Evolutionary conservation across 805 yeast genomes (phyloP), one percentile per base, ranked within the genome.

Genomic region (Barnettozyma wickerhamii): DNA sequence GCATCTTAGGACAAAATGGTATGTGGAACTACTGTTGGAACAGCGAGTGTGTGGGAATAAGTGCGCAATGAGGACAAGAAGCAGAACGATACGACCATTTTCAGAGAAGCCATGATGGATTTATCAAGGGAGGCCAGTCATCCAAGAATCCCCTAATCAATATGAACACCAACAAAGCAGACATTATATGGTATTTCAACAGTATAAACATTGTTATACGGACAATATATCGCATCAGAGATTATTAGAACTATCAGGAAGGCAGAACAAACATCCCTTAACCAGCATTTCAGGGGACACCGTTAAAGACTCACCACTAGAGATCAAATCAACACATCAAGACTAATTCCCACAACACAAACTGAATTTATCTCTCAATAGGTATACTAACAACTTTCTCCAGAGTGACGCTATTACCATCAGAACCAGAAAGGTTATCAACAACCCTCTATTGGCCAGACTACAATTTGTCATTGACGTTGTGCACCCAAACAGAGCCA

Each of bases 401-500:
- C 62, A 85, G 96, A 85, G 95, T 84, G 99, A 93, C 95, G 90
- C 98, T 72, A 90, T 93, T 77, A 93, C 99, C 68, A 86, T 93
- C 81, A 91, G 98, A 84, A 91, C 98, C 73, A 85, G 98, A 84
- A 91, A 71, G 68, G 96, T 91, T 78, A 86, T 91, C 75, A 75
- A 96, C 76, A 93, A 93, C 95, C 96, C 98, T 71, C 85, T 93
- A 72, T 85, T 93, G 75, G 90, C 88, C 71, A 91, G 99, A 84
- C 90, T 95, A 79, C 99, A 93, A 79, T 93, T 93, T 73, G 99
- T 93, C 78, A 81, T 93, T 69, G 99, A 93, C 78, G 96, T 93
- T 64, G 81, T 90, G 72, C 99, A 93, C 83, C 99, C 99, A 79
- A 88, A 87, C 90, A 84, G 88, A 75, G 90, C 99, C 65, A 93